phyloP scores from a whole-genome alignment of 768 basidiomycete species.

The Mycena belliarum region DNA sequence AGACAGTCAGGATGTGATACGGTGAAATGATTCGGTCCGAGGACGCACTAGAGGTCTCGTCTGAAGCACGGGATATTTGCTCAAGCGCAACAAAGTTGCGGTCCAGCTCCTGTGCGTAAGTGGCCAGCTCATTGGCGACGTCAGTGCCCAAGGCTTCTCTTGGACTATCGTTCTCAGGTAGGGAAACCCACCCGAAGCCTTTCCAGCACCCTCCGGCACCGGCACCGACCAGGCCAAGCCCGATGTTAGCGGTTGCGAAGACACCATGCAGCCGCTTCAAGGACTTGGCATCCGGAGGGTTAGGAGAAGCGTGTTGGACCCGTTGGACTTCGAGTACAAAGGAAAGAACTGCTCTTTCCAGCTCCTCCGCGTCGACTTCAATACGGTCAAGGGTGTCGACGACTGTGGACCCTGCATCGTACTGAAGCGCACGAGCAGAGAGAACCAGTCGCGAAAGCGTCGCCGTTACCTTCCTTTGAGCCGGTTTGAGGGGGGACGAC shows the following conservation, averaged over 20 bases:
- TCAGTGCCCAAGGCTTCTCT: conserved; percentile 50
- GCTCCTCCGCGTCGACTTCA: conserved; percentile 73
- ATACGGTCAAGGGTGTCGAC: conserved; percentile 69
- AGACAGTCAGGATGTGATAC: not conserved
- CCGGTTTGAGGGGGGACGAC: conserved; percentile 68
- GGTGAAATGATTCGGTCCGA: not conserved
- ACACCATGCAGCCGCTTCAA: conserved; percentile 62
- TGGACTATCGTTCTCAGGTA: conserved; percentile 50
- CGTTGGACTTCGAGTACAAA: conserved; percentile 75
- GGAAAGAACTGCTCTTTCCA: conserved; percentile 67
- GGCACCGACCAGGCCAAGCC: conserved; percentile 78
- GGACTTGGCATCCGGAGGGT: conserved; percentile 30
- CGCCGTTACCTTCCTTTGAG: conserved; percentile 84
- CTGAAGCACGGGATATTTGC: conserved; percentile 33
- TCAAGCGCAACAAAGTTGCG: conserved; percentile 45
- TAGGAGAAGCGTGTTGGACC: conserved; percentile 40
- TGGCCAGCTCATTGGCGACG: conserved; percentile 54
- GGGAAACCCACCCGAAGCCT: conserved; percentile 79
- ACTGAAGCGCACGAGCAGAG: conserved; percentile 86
- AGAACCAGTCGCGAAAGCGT: conserved; percentile 88
- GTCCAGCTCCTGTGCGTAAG: conserved; percentile 49
- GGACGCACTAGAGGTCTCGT: conserved; percentile 40
- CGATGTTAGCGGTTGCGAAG: conserved; percentile 63
- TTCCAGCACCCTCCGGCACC: conserved; percentile 79
- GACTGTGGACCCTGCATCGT: conserved; percentile 66